Evolutionary conservation across 208 protist species (phyloP), one percentile per base, ranked within the genome.

Genomic region (Acanthamoeba polyphaga): DNA sequence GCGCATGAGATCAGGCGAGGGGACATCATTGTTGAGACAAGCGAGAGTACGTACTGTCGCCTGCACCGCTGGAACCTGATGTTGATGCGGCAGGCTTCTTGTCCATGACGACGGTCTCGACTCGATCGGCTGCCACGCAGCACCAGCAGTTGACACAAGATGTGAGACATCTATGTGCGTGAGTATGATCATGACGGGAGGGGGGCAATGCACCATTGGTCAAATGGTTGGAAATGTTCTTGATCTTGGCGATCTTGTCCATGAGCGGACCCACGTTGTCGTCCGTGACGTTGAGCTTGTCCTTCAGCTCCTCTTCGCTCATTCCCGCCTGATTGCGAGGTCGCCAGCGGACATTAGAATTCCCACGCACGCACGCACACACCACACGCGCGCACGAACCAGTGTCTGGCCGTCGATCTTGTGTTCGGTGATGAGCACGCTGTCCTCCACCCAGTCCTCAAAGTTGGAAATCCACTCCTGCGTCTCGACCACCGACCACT

Each of bases 401-500:
- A 87, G 78, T 15, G 78, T 87, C 32, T 27, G 38, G 46, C 78
- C 78, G 9, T 87, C 78, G 46, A 87, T 87, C 13, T 60, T 87
- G 38, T 92, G 87, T 38, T 92, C 87, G 1, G 74, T 22, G 32
- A 92, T 17, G 13, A 92, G 43, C 0, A 74, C 87, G 38, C 29
- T 72, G 27, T 92, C 87, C 32, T 92, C 87, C 1, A 92, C 64
- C 87, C 87, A 92, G 22, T 92, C 87, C 12, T 34, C 27, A 27
- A 92, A 92, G 55, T 92, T 68, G 0, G 22, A 3, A 12, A 92
- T 68, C 87, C 87, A 92, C 24, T 92, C 32, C 38, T 74, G 55
- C 4, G 87, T 92, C 64, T 92, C 87, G n/a, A 9, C 46, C 17
- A 92, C 64, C 19, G 55, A 49, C 87, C 87, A 92, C 32, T 92